phyloP scores from a whole-genome alignment of 805 yeast genomes.

The Candida awuae region DNA sequence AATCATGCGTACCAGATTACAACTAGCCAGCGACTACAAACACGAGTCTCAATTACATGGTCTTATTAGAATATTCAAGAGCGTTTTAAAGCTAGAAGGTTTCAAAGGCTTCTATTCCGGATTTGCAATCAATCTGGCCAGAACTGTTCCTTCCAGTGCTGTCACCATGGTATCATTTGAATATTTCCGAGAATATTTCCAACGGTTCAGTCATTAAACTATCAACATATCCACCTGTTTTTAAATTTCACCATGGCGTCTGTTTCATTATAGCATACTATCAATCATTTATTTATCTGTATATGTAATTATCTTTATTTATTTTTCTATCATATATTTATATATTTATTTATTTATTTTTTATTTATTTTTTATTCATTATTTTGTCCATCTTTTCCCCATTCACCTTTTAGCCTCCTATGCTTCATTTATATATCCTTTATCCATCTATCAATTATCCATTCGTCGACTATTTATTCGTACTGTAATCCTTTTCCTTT shows the following conservation, averaged over 20 bases:
- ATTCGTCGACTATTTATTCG: too few relatives aligned
- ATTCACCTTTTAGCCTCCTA: too few relatives aligned
- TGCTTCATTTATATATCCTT: too few relatives aligned
- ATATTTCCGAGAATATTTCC: slow-evolving; percentile 53
- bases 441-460: too few relatives aligned
- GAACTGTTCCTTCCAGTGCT: slow-evolving; percentile 94
- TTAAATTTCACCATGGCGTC: not conserved
- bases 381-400: too few relatives aligned
- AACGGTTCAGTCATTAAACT: slow-evolving; percentile 14
- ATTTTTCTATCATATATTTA: too few relatives aligned
- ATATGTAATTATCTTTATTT: too few relatives aligned
- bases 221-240: not conserved
- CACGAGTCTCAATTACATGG: slow-evolving; percentile 23
- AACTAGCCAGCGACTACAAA: slow-evolving; percentile 33
- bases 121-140: slow-evolving; percentile 69
- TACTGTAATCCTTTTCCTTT: too few relatives aligned
- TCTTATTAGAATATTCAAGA: slow-evolving; percentile 26
- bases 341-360: too few relatives aligned
- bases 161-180: slow-evolving; percentile 93
- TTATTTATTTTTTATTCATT: too few relatives aligned
- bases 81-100: slow-evolving; percentile 61
- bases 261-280: too few relatives aligned
- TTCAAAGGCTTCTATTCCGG: slow-evolving; percentile 83
- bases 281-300: too few relatives aligned
- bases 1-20: slow-evolving; percentile 85